Conservation (phyloP, 768 basidiomycete genomes). For the Boletus reticulatus region DNA sequence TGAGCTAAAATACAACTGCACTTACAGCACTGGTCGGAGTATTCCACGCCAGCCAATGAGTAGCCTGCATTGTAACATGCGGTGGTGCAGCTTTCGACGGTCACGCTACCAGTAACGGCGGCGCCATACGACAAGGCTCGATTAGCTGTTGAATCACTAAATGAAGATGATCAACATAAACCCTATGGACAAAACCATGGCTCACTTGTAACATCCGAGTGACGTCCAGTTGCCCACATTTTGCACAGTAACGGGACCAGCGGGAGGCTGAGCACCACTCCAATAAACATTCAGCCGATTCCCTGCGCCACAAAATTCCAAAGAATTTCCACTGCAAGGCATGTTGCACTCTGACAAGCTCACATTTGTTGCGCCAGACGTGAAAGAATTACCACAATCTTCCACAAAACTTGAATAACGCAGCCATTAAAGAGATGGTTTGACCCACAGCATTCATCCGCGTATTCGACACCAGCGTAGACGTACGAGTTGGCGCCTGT, state of each 20-base stretch:
- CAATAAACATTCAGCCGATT: slow-evolving; percentile 60
- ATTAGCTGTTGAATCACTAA: slow-evolving; percentile 34
- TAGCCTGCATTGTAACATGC: slow-evolving; percentile 45
- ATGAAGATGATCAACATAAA: not conserved
- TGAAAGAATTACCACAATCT: slow-evolving; percentile 66
- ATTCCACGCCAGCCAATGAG: slow-evolving; percentile 44
- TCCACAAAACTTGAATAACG: not conserved
- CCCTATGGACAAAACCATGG: not conserved
- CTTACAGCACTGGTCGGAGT: slow-evolving; percentile 49
- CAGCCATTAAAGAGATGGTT: not conserved
- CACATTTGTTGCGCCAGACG: slow-evolving; percentile 44
- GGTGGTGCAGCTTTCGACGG: slow-evolving; percentile 47
- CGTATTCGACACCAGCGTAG: slow-evolving; percentile 72
- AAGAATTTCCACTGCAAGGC: slow-evolving; percentile 56
- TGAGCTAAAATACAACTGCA: slow-evolving; percentile 1
- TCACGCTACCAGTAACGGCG: slow-evolving; percentile 38
- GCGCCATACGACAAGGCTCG: slow-evolving; percentile 34
- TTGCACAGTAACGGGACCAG: slow-evolving; percentile 50
- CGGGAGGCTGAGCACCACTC: slow-evolving; percentile 56
- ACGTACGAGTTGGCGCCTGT: slow-evolving; percentile 39
- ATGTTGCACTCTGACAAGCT: slow-evolving; percentile 55
- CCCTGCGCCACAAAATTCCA: slow-evolving; percentile 61
- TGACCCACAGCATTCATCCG: slow-evolving; percentile 58
- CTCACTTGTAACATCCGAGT: slow-evolving; percentile 74
- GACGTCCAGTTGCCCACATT: slow-evolving; percentile 64